Conservation (phyloP, 2,329 filamentous ascomycete genomes). For the Sporothrix inflata region DNA sequence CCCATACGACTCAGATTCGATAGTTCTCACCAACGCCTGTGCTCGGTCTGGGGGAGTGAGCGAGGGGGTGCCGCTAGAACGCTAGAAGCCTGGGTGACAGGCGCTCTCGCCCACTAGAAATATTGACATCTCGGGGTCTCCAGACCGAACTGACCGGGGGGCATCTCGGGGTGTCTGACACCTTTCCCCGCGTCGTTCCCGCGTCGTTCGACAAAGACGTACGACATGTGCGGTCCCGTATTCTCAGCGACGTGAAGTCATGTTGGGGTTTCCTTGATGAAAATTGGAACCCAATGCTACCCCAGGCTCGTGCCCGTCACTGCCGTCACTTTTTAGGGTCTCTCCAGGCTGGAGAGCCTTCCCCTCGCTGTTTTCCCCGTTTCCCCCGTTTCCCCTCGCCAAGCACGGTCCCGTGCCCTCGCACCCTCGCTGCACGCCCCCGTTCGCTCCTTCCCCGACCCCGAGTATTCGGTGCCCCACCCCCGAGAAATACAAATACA, state of each 20-base stretch:
- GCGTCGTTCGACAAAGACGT: neutral
- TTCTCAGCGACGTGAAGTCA: neutral
- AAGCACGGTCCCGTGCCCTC: neutral
- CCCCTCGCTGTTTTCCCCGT: slow-evolving; percentile 4
- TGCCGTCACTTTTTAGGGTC: neutral
- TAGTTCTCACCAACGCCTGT: neutral
- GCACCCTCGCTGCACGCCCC: slow-evolving; percentile 8
- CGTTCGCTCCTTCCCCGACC: neutral
- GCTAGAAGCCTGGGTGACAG: neutral
- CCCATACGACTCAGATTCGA: neutral
- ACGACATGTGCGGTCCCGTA: neutral
- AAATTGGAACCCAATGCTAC: slow-evolving; percentile 6
- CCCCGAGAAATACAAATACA: neutral
- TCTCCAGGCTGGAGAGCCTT: neutral
- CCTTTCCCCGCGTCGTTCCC: neutral
- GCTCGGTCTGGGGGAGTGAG: neutral
- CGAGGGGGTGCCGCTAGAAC: neutral
- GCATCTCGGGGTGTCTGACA: slow-evolving; percentile 16
- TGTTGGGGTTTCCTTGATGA: neutral
- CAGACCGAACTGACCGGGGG: slow-evolving; percentile 14
- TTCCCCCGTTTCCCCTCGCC: neutral
- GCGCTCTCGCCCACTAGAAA: neutral
- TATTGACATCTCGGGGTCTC: slow-evolving; percentile 24
- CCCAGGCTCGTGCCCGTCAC: slow-evolving; percentile 4
- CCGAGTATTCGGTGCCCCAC: slow-evolving; percentile 13